These are phyloP conservation scores for Peronosclerospora sorghi DNA, from an alignment of 352 stramenopile species.

Conservation along the genomic window DNA sequence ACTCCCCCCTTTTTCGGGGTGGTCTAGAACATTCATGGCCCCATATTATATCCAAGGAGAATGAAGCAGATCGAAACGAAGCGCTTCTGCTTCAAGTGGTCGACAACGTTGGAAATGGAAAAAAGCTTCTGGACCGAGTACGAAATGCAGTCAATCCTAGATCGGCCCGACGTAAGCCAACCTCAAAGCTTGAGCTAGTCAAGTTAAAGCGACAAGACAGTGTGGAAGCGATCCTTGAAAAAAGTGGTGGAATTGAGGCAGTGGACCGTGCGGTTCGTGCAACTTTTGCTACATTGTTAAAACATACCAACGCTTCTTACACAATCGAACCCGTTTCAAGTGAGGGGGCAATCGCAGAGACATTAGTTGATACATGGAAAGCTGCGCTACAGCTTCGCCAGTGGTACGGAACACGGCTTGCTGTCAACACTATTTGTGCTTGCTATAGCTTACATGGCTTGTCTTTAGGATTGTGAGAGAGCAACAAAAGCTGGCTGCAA, in stretches of 20 bases:
- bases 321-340: constrained; percentile 48
- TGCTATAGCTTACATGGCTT: neutral
- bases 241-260: constrained; percentile 70
- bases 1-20: constrained; percentile 45
- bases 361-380: constrained; percentile 62
- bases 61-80: constrained; percentile 29
- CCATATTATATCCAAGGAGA: neutral
- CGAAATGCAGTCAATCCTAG: constrained; percentile 53
- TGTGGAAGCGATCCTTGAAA: constrained; percentile 72
- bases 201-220: constrained; percentile 74
- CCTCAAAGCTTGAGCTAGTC: constrained; percentile 51
- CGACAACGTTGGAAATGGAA: constrained; percentile 53
- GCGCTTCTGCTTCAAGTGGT: constrained; percentile 62
- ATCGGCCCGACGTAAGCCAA: constrained; percentile 21
- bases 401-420: constrained; percentile 33
- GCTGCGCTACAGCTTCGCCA: constrained; percentile 67
- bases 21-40: constrained; percentile 26
- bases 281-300: constrained; percentile 70
- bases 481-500: constrained; percentile 72
- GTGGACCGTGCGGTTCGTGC: constrained; percentile 73
- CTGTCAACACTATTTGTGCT: neutral
- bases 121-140: constrained; percentile 76
- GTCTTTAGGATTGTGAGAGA: constrained; percentile 72
- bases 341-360: constrained; percentile 48
- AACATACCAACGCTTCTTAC: constrained; percentile 73